Evolutionary conservation across 371 early-diverging fungal species (phyloP).

Genomic region (Mycotypha africana): DNA sequence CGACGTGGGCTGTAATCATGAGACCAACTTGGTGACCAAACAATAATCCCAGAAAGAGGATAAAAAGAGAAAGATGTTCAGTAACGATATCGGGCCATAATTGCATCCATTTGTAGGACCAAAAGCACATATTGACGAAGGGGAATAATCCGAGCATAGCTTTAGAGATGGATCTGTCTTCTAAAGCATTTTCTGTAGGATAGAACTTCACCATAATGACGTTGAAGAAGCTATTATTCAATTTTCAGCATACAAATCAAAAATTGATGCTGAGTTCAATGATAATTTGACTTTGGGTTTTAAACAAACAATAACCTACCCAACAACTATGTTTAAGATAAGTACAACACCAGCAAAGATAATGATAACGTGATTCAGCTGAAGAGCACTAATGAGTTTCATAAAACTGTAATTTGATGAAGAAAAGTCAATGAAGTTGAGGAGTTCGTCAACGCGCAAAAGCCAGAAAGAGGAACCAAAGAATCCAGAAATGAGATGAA

Average conservation of each 20-base stretch:
- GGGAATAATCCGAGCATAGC: constrained; percentile 66
- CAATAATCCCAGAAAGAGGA: constrained; percentile 64
- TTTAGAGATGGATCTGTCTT: constrained; percentile 39
- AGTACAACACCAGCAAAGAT: constrained; percentile 51
- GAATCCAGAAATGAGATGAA: constrained; percentile 64
- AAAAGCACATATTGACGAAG: constrained; percentile 48
- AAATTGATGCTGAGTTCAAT: no score
- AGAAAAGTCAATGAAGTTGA: constrained; percentile 19
- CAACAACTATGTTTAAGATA: constrained; percentile 53
- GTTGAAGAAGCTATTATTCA: constrained; percentile 15
- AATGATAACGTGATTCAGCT: constrained; percentile 59
- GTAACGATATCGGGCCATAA: constrained; percentile 63
- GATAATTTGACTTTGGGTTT: no score
- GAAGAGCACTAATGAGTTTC: constrained; percentile 43
- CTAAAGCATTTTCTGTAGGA: constrained; percentile 36
- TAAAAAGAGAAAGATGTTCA: constrained; percentile 64
- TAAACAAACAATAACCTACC: constrained; percentile 41
- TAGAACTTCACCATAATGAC: constrained; percentile 23
- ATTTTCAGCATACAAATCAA: no score
- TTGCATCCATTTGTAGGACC: constrained; percentile 63
- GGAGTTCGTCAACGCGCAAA: constrained; percentile 25
- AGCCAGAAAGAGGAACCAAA: constrained; percentile 42
- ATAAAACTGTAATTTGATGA: background rate
- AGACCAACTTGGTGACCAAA: constrained; percentile 83
- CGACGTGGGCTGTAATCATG: constrained; percentile 86